A percentile compares a stretch with the other conserved stretches of the same genome.
phyloP scores from a whole-genome alignment of 768 basidiomycete species.

The Stropharia rugosoannulata region DNA sequence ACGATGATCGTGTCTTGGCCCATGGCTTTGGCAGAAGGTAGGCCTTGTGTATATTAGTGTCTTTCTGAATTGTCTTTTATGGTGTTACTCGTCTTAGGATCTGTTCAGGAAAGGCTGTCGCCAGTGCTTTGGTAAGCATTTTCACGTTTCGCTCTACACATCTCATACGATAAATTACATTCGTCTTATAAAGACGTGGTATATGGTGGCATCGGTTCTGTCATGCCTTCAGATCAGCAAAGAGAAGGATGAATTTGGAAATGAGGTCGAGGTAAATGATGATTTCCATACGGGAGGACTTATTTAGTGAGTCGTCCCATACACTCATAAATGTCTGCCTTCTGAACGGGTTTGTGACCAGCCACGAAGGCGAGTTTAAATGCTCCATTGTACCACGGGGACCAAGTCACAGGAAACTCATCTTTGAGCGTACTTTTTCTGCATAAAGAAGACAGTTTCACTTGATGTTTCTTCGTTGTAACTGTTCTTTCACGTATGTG shows the following conservation, averaged over 20 bases:
- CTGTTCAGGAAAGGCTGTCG: neutral
- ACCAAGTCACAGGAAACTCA: no score
- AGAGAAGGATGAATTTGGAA: neutral
- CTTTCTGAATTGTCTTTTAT: neutral
- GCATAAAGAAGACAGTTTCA: neutral
- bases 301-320: no score
- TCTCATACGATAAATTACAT: no score
- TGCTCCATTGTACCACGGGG: no score
- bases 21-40: slow-evolving; percentile 10
- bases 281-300: no score
- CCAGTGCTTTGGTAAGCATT: neutral
- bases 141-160: neutral
- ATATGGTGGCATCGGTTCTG: neutral
- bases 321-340: no score
- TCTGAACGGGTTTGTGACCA: no score
- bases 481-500: no score
- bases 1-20: slow-evolving; percentile 14
- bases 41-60: neutral
- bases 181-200: neutral
- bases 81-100: neutral
- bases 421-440: no score
- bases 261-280: neutral
- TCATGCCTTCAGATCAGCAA: neutral
- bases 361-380: no score
- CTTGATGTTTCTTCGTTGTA: no score